Evolutionary conservation across 2,329 filamentous ascomycete genomes (phyloP).

Genomic region (Penicillium aurantiogriseum): DNA sequence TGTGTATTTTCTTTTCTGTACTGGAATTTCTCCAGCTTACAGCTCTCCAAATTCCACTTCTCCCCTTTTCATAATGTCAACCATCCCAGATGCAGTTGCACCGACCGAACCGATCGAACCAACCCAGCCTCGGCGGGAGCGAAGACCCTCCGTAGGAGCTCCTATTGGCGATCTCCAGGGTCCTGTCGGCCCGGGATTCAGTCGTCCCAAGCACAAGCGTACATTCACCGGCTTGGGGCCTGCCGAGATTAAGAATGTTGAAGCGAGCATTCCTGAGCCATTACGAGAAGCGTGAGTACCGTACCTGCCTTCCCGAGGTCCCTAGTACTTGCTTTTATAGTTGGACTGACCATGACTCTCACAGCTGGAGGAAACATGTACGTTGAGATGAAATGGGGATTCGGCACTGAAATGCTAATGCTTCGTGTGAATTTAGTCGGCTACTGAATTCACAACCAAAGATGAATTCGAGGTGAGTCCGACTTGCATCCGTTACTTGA

Average conservation of each 20-base stretch:
- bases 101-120: slow-evolving; percentile 26
- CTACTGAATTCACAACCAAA: slow-evolving; percentile 69
- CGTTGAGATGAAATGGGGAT: slow-evolving; percentile 19
- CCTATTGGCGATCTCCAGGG: slow-evolving; percentile 85
- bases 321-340: not conserved
- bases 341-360: slow-evolving; percentile 17
- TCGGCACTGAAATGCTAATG: slow-evolving; percentile 1
- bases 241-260: slow-evolving; percentile 87
- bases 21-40: slow-evolving; percentile 22
- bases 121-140: slow-evolving; percentile 56
- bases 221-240: slow-evolving; percentile 94
- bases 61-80: not conserved
- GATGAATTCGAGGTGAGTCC: slow-evolving; percentile 68
- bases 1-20: not conserved
- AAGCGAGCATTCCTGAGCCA: slow-evolving; percentile 85
- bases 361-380: slow-evolving; percentile 62
- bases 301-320: slow-evolving; percentile 38
- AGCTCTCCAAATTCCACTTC: not conserved
- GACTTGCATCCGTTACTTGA: not conserved
- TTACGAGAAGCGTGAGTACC: slow-evolving; percentile 76
- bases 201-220: slow-evolving; percentile 91
- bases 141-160: slow-evolving; percentile 75
- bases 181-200: slow-evolving; percentile 79
- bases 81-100: slow-evolving; percentile 3
- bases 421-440: slow-evolving; percentile 47